A percentile compares a stretch with the other conserved stretches of the same genome.
Evolutionary conservation across 345 rosid species (phyloP).

Genomic region (Abelmoschus esculentus): DNA sequence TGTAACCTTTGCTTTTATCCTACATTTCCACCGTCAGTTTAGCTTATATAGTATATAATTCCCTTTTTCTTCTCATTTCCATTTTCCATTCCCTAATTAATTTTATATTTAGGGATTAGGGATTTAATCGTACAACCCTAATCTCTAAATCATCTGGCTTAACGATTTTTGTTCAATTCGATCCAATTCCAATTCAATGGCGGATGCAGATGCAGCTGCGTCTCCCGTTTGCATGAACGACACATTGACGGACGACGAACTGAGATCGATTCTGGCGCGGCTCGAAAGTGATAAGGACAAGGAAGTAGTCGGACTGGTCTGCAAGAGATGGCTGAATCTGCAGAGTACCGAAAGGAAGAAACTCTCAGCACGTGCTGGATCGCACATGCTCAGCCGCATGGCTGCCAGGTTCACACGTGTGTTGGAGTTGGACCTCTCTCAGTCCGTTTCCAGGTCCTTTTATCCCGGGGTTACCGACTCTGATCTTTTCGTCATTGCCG

Average conservation of each 20-base stretch:
- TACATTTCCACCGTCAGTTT: background rate
- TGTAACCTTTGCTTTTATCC: background rate
- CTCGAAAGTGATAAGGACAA: conserved; percentile 65
- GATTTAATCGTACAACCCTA: background rate
- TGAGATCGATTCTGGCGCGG: conserved; percentile 53
- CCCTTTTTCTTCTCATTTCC: background rate
- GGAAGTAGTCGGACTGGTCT: conserved; percentile 84
- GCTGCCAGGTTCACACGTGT: conserved; percentile 74
- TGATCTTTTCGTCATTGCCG: conserved; percentile 65
- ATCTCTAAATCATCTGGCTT: background rate
- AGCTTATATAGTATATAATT: background rate
- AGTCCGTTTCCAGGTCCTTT: conserved; percentile 83
- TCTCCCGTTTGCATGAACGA: conserved; percentile 51
- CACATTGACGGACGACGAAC: conserved; percentile 71
- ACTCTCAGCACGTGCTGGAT: conserved; percentile 86
- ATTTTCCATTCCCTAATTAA: background rate
- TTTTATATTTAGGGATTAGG: background rate
- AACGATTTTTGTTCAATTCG: too few species aligned
- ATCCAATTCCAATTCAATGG: conserved; percentile 15
- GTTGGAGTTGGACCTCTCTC: conserved; percentile 76
- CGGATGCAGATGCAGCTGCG: conserved; percentile 3
- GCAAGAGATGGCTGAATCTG: conserved; percentile 77
- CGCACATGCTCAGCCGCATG: conserved; percentile 70
- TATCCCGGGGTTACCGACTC: conserved; percentile 87
- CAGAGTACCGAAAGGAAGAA: conserved; percentile 88